Evolutionary conservation across 169 alveolate genomes (phyloP).

Genomic region (Neospora caninum): DNA sequence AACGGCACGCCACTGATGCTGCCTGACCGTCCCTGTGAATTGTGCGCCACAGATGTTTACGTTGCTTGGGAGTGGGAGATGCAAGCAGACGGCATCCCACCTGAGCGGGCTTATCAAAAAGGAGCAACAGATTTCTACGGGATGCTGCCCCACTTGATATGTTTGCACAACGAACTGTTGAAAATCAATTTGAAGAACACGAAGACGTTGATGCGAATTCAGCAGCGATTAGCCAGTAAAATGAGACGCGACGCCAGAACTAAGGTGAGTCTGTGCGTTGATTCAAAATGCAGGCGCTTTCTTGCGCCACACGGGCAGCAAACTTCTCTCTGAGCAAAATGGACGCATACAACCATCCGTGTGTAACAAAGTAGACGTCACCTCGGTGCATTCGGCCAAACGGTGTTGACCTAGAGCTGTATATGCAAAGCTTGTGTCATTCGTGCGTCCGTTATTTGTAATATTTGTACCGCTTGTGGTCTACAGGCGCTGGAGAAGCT

Average conservation of each 20-base stretch:
- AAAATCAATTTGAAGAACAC: not conserved
- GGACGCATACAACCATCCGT: too few relatives aligned
- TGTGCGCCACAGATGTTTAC: not conserved
- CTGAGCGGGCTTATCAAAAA: not conserved
- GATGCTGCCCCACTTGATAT: not conserved
- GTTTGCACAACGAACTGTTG: not conserved
- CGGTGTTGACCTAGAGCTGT: too few relatives aligned
- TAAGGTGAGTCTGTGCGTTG: too few relatives aligned
- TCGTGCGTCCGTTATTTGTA: not conserved
- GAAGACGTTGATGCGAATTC: not conserved
- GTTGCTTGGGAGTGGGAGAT: constrained; percentile 15
- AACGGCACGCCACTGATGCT: too few relatives aligned
- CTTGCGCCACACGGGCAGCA: too few relatives aligned
- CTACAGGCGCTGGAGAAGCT: not conserved
- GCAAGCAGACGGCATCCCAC: not conserved
- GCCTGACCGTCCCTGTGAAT: too few relatives aligned
- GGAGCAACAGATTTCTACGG: not conserved
- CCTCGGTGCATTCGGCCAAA: too few relatives aligned
- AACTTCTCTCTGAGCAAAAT: too few relatives aligned
- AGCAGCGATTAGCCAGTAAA: not conserved
- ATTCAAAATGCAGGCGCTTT: too few relatives aligned
- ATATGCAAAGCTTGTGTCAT: too few relatives aligned
- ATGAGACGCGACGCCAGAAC: not conserved
- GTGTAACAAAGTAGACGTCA: too few relatives aligned
- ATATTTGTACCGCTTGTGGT: not conserved